Percentiles rank a stretch among this genome's conserved stretches.
phyloP scores from a whole-genome alignment of 805 yeast species.

The Isabelozyma pseudorhagii region DNA sequence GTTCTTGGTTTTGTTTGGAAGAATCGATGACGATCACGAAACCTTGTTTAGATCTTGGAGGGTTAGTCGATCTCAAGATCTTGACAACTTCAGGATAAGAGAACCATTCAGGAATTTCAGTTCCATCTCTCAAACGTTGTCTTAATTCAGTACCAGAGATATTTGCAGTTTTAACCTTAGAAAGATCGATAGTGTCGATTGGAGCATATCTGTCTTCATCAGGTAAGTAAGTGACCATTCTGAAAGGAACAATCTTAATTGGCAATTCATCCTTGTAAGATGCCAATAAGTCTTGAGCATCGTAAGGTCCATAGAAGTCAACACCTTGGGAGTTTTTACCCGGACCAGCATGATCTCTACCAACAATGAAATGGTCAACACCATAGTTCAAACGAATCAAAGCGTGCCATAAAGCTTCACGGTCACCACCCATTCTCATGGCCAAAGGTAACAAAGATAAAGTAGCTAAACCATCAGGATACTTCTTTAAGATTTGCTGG shows the following conservation, averaged over 20 bases:
- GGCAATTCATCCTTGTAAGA: slow-evolving; percentile 72
- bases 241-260: slow-evolving; percentile 90
- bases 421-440: slow-evolving; percentile 99
- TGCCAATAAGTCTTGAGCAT: slow-evolving; percentile 88
- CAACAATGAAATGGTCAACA: slow-evolving; percentile 91
- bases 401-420: slow-evolving; percentile 98
- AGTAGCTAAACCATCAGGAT: slow-evolving; percentile 92
- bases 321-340: slow-evolving; percentile 84
- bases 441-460: slow-evolving; percentile 88
- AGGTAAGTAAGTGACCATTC: slow-evolving; percentile 95
- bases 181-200: slow-evolving; percentile 81
- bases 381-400: slow-evolving; percentile 95
- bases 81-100: slow-evolving; percentile 94
- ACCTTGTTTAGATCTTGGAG: slow-evolving; percentile 88
- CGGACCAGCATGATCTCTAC: slow-evolving; percentile 98
- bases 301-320: slow-evolving; percentile 96
- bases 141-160: slow-evolving; percentile 95
- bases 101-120: slow-evolving; percentile 93
- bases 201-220: slow-evolving; percentile 95
- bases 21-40: slow-evolving; percentile 67
- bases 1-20: slow-evolving; percentile 50
- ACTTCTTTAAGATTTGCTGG: slow-evolving; percentile 86
- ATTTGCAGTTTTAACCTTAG: slow-evolving; percentile 74
- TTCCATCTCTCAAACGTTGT: slow-evolving; percentile 79
- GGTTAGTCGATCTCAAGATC: slow-evolving; percentile 87